Conservation (phyloP, 2,329 filamentous ascomycete genomes). For the Fusarium humuli region DNA sequence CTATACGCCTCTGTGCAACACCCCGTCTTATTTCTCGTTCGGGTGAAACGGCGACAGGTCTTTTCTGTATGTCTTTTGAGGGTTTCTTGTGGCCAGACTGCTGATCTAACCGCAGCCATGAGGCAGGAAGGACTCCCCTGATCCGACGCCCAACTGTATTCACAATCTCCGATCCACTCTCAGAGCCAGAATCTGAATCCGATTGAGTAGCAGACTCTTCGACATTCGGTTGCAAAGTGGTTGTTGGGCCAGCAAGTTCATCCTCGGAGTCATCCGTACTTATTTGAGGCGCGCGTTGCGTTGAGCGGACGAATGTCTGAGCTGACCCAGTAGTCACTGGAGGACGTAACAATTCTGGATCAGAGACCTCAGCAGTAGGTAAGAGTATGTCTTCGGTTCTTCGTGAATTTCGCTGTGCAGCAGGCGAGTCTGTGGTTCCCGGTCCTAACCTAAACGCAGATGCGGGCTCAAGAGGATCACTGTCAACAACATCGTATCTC, state of each 20-base stretch:
- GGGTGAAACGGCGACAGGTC: conserved; percentile 50
- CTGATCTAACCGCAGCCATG: conserved; percentile 72
- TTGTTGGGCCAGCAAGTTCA: conserved; percentile 25
- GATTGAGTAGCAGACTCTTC: conserved; percentile 42
- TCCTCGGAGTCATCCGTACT: conserved; percentile 45
- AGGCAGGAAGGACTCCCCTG: conserved; percentile 73
- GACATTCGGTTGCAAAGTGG: neutral
- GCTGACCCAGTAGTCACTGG: neutral
- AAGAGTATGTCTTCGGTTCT: conserved; percentile 21
- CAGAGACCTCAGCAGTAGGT: neutral
- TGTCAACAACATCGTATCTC: conserved; percentile 49
- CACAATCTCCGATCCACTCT: conserved; percentile 57
- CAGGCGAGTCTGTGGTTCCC: conserved; percentile 34
- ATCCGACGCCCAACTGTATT: conserved; percentile 60
- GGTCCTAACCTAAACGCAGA: conserved; percentile 31
- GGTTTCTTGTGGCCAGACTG: conserved; percentile 52
- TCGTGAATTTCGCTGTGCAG: conserved; percentile 40
- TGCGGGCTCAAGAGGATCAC: conserved; percentile 48
- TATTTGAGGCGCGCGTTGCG: conserved; percentile 11
- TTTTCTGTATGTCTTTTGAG: conserved; percentile 46
- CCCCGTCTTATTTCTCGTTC: conserved; percentile 59
- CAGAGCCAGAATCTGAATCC: conserved; percentile 53
- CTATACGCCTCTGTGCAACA: conserved; percentile 60
- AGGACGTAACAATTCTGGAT: neutral
- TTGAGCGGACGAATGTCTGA: conserved; percentile 5